Evolutionary conservation across 1,139 yeast species (phyloP), one percentile per base, ranked within the genome.

Genomic region (Debaryomyces sp.): DNA sequence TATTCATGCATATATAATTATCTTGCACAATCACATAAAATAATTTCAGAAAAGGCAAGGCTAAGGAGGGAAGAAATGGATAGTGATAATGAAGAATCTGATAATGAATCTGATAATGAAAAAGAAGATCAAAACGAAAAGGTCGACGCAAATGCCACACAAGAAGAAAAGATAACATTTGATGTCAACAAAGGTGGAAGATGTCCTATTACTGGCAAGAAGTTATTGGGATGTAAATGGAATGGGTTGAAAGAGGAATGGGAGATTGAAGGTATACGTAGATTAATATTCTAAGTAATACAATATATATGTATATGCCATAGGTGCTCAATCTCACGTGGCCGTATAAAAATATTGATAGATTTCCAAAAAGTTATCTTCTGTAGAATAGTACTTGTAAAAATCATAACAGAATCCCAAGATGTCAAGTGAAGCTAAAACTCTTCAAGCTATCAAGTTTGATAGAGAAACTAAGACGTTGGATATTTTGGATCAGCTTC

Each of bases 121-220:
- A 58, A 54, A 3, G 60, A 52, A 27, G 49, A 51, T 17, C 35
- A 49, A 42, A 44, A 46, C 29, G 46, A 46, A 13, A 23, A 50
- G 38, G 32, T 46, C 26, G 22, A 49, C 39, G 27, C 50, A 33
- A 26, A 49, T 43, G 43, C 41, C 8, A 47, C 46, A 13, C 46
- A 46, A 35, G 50, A 47, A 35, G 50, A 48, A 27, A 71, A 70
- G 15, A 54, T 51, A 29, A 43, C 52, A 5, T 43, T 42, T n/a
- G 70, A 69, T 53, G 57, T 70, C 12, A 60, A 59, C 43, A 75
- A 77, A 43, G 90, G 89, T 13, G 96, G 95, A 1, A 73, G 85
- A 51, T 94, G 99, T 63, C 98, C 99, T 0, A 79, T 89, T 1
- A 89, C 97, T 0, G 90, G 94, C 0, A 82, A 78, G 50, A 80